Evolutionary conservation across 192 early-diverging fungal genomes (phyloP), one percentile per base, ranked within the genome.

Genomic region (Entomortierella lignicola): DNA sequence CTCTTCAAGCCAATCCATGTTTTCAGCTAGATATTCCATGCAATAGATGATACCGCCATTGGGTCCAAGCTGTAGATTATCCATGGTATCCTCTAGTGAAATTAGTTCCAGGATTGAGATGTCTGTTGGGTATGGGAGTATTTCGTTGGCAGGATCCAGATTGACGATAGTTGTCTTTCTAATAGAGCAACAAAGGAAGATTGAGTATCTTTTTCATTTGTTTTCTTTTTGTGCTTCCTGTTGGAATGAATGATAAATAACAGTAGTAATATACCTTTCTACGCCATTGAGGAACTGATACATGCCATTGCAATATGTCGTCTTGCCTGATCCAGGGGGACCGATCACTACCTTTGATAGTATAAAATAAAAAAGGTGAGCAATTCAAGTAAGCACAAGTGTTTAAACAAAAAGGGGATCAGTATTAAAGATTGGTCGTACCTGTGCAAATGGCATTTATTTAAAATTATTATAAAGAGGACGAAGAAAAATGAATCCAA

Each of bases 41-140:
- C 96, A 98, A 81, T 96, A 98, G 66, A 98, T 93, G 71, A 99
- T 92, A 11, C 93, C 97, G 26, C 98, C 98, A 80, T 99, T 99
- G 0, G 98, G 98, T 6, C 98, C 98, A 29, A 95, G 91, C 17
- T 89, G 84, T 21, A 97, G 84, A 47, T 95, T 91, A 17, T 95
- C 91, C 92, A 97, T 95, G 4, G 94, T 94, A 62, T 99, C 98
- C 18, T 95, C 92, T 12, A 99, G 82, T 4, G 94, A 94, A 54
- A 99, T 96, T 21, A 99, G 85, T 43, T 99, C 96, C 32, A 89
- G 81, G 41, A 99, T 92, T 68, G 96, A 92, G 21, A 89, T 85
- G 37, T 92, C 85, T 51, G 95, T 93, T 31, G 92, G 82, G 77
- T 98, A 97, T 37, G 92, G 91, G 53, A 94, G 85, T 65, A 87